Evolutionary conservation across 352 stramenopile genomes (phyloP).

Genomic region (Pythium sp.): DNA sequence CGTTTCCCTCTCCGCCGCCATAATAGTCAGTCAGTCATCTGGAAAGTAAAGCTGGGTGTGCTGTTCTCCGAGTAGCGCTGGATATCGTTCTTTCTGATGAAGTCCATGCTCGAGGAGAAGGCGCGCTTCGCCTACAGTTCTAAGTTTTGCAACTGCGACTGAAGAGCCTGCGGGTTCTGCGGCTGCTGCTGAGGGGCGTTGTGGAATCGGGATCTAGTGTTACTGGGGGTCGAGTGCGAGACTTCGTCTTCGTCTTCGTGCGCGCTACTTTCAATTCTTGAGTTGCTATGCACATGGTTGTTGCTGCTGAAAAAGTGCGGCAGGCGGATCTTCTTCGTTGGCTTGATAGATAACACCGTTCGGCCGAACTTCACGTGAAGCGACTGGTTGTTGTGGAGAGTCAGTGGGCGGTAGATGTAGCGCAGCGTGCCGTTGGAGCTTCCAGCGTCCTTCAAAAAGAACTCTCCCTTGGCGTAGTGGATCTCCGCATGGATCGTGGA

Average conservation of each 20-base stretch:
- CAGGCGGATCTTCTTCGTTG: conserved; percentile 86
- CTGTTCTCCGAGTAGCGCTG: conserved; percentile 1
- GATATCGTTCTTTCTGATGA: conserved; percentile 17
- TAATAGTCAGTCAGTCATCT: conserved; percentile 5
- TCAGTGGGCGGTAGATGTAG: conserved; percentile 92
- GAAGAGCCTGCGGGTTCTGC: conserved; percentile 36
- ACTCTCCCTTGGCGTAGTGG: conserved; percentile 92
- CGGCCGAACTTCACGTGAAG: conserved; percentile 86
- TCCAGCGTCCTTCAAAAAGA: conserved; percentile 92
- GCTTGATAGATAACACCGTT: conserved; percentile 86
- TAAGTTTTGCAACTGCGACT: conserved; percentile 72
- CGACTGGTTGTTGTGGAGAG: conserved; percentile 88
- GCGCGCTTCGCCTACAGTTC: conserved; percentile 57
- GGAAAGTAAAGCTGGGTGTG: conserved; percentile 4
- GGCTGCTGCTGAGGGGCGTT: conserved; percentile 39
- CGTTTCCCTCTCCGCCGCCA: conserved; percentile 4
- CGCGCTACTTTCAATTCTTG: conserved; percentile 52
- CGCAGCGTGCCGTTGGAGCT: conserved; percentile 93
- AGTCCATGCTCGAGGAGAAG: conserved; percentile 11
- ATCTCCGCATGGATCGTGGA: conserved; percentile 94
- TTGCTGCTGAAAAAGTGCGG: conserved; percentile 77
- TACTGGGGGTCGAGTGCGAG: conserved; percentile 59
- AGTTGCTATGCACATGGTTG: conserved; percentile 49
- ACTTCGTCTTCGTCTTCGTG: conserved; percentile 66
- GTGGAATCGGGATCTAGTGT: conserved; percentile 64